Percentiles rank a stretch among this genome's conserved stretches.
Conservation (phyloP, 2,329 filamentous ascomycete species). For the Plenodomus tracheiphilus region DNA sequence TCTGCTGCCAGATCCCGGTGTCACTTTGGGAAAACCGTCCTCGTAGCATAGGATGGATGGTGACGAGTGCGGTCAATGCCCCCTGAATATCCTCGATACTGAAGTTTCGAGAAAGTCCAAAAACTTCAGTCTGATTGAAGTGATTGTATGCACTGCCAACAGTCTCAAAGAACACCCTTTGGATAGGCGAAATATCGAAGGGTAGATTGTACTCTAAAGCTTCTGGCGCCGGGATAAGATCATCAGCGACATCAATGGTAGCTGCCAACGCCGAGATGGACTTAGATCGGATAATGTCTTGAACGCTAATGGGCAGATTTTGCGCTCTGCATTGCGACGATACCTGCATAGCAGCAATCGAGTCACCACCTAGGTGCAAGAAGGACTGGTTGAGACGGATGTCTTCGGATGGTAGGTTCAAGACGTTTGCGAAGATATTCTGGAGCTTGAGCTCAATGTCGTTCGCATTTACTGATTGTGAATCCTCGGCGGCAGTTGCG, state of each 20-base stretch:
- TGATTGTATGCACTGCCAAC: constrained; percentile 31
- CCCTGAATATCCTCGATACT: constrained; percentile 27
- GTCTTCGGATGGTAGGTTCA: constrained; percentile 31
- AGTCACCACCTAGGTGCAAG: constrained; percentile 41
- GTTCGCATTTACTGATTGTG: constrained; percentile 14
- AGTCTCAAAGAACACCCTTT: constrained; percentile 32
- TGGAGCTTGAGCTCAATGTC: constrained; percentile 32
- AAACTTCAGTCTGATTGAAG: constrained; percentile 40
- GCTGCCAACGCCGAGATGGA: constrained; percentile 34
- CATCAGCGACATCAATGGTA: constrained; percentile 14
- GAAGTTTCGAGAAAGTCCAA: constrained; percentile 26
- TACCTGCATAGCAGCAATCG: constrained; percentile 43
- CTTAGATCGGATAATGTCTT: constrained; percentile 39
- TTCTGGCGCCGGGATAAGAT: constrained; percentile 3
- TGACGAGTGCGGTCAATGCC: constrained; percentile 38
- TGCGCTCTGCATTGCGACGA: constrained; percentile 36
- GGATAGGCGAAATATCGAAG: constrained; percentile 37
- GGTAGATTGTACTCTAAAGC: constrained; percentile 24
- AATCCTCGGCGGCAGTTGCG: constrained; percentile 25
- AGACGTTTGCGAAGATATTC: constrained; percentile 33
- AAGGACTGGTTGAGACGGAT: constrained; percentile 40
- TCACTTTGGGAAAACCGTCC: constrained; percentile 40
- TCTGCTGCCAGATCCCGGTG: constrained; percentile 38
- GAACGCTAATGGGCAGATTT: constrained; percentile 34
- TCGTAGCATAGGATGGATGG: constrained; percentile 47